These are phyloP conservation scores for Drosera capensis DNA, from an alignment of 148 eudicot species.

Conservation along the genomic window DNA sequence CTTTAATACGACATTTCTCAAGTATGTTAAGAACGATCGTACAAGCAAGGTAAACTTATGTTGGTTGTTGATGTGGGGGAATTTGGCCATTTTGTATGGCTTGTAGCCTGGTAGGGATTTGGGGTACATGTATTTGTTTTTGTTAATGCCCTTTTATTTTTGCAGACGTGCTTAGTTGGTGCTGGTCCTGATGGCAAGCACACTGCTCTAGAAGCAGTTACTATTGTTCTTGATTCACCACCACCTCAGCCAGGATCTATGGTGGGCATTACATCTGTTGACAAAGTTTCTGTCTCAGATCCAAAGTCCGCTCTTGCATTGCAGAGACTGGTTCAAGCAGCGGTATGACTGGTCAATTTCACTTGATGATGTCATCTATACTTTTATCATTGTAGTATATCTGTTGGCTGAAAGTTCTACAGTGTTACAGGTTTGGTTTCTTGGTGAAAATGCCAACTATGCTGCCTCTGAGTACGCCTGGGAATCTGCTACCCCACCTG, in stretches of 20 bases:
- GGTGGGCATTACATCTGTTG: constrained; percentile 74
- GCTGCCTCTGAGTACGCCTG: constrained; percentile 99
- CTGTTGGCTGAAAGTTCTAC: constrained; percentile 2
- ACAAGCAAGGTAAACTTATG: no score
- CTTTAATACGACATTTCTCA: no score
- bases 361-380: not conserved
- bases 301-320: constrained; percentile 94
- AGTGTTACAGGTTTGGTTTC: constrained; percentile 81
- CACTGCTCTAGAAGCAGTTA: constrained; percentile 94
- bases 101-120: no score
- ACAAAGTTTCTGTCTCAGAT: constrained; percentile 88
- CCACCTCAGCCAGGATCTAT: constrained; percentile 95
- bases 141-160: constrained; percentile 3
- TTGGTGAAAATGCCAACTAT: constrained; percentile 98
- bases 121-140: not conserved
- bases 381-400: constrained; percentile 1
- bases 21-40: no score
- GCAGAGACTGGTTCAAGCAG: constrained; percentile 95
- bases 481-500: constrained; percentile 99
- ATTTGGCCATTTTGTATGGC: no score
- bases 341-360: constrained; percentile 33
- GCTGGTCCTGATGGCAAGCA: constrained; percentile 98
- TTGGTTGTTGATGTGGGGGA: no score
- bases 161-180: constrained; percentile 87
- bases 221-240: constrained; percentile 95